Base-by-base conservation (phyloP, 345 rosid species). In the Populus alba region DNA sequence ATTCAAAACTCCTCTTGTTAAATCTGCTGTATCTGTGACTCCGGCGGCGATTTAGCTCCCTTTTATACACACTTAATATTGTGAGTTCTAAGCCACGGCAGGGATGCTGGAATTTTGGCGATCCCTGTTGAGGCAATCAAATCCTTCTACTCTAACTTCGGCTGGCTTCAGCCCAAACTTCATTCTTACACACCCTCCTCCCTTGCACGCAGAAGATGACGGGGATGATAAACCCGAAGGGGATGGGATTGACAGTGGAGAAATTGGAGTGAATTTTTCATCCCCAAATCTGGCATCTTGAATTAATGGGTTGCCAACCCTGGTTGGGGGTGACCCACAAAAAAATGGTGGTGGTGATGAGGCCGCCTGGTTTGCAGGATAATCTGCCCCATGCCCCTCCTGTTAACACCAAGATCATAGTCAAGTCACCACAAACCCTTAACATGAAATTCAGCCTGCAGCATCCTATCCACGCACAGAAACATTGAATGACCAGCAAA, bases 71-170 rank as follows among this genome's bases (percentile, higher is more conserved):
- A 96, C 81, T 86, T 91, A 15, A 51, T 29, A 81, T 68, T 80
- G 41, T 74, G 79, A 82, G 82, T 81, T 80, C 91, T 94, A 96
- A 17, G 99, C 99, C 94, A 94, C 79, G 71, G 99, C 98, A 75
- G 98, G 92, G 93, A 96, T 89, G 93, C 97, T 89, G n/a, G 98
- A 91, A 88, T 85, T 94, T 47, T 89, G 94, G 86, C 89, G 87
- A 81, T 96, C 98, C 90, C 98, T 92, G 88, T 89, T 90, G 80
- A 96, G 97, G 90, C 99, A 96, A 87, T 94, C 95, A 65, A 96
- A 96, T 77, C 99, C 99, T 94, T 96, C 99, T 90, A 96, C 95
- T 87, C 98, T 94, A 96, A 94, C 97, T 9, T 95, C 87, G 8
- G 95, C 97, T 5, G 94, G 90, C 80, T 91, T 94, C 31, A 86